phyloP scores from a whole-genome alignment of 768 basidiomycete genomes.

The Hypholoma sublateritium region DNA sequence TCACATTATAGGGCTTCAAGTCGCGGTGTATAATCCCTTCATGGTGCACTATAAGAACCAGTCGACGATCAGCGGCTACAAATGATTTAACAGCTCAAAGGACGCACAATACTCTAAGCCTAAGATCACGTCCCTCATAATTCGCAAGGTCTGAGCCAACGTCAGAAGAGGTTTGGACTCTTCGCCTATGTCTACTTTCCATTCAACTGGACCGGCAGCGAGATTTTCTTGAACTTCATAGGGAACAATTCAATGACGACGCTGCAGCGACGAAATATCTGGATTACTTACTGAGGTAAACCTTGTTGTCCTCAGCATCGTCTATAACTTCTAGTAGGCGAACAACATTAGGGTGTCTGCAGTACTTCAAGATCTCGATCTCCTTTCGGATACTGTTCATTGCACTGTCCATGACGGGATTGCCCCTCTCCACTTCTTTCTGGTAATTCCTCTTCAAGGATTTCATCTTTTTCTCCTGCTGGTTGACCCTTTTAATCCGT shows the following conservation, averaged over 20 bases:
- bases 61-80: not conserved
- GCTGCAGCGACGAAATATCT: not conserved
- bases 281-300: conserved; percentile 73
- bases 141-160: conserved; percentile 37
- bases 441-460: conserved; percentile 43
- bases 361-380: conserved; percentile 91
- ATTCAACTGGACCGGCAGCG: conserved; percentile 41
- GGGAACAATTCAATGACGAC: not conserved
- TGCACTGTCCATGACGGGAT: conserved; percentile 44
- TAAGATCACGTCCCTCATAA: conserved; percentile 40
- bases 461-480: conserved; percentile 65
- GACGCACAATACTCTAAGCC: conserved; percentile 42
- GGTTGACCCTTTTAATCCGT: conserved; percentile 62
- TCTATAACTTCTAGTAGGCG: conserved; percentile 88
- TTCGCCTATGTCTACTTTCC: conserved; percentile 26
- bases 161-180: conserved; percentile 29
- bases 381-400: conserved; percentile 81
- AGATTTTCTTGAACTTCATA: conserved; percentile 41
- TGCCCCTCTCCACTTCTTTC: conserved; percentile 18
- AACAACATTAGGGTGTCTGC: conserved; percentile 76
- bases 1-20: conserved; percentile 86
- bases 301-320: conserved; percentile 75
- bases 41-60: conserved; percentile 30
- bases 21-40: conserved; percentile 81
- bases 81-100: not conserved